A percentile compares a stretch with the other conserved stretches of the same genome.
Conservation (phyloP, 169 alveolate genomes). For the Cryptosporidium tyzzeri region DNA sequence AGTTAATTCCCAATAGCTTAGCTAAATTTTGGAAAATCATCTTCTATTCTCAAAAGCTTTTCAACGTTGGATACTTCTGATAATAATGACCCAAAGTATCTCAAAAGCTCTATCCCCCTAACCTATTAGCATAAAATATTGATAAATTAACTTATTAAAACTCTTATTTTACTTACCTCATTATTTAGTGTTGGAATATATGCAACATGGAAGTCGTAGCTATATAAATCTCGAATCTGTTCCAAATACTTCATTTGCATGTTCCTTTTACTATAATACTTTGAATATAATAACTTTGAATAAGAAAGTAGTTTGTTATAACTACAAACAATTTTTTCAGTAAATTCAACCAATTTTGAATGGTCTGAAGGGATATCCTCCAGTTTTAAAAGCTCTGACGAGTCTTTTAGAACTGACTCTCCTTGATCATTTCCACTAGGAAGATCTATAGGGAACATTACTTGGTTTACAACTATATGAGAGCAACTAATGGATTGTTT, state of each 20-base stretch:
- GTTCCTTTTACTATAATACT: slow-evolving; percentile 83
- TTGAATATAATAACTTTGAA: slow-evolving; percentile 85
- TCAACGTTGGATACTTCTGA: slow-evolving; percentile 31
- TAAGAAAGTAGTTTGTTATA: slow-evolving; percentile 21
- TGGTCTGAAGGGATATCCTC: slow-evolving; percentile 51
- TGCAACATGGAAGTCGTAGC: slow-evolving; percentile 94
- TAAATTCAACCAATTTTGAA: slow-evolving; percentile 11
- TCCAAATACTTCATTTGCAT: slow-evolving; percentile 95
- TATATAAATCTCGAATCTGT: slow-evolving; percentile 95
- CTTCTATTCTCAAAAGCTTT: slow-evolving; percentile 20
- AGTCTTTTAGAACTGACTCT: background rate
- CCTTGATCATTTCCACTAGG: background rate
- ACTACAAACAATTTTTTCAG: slow-evolving; percentile 9
- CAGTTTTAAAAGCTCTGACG: background rate
- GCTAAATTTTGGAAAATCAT: slow-evolving; percentile 9
- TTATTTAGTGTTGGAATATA: slow-evolving; percentile 89
- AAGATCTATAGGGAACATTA: slow-evolving; percentile 90
- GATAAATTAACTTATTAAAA: background rate
- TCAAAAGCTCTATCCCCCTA: slow-evolving; percentile 80
- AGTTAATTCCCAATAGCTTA: background rate
- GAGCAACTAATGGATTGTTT: slow-evolving; percentile 94
- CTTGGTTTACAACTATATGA: slow-evolving; percentile 96
- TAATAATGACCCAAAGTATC: slow-evolving; percentile 46
- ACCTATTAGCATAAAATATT: slow-evolving; percentile 23
- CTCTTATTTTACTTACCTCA: slow-evolving; percentile 86